Percentiles rank a stretch among this genome's conserved stretches.
Conservation (phyloP, 371 early-diverging fungal genomes). For the Parasitella parasitica region DNA sequence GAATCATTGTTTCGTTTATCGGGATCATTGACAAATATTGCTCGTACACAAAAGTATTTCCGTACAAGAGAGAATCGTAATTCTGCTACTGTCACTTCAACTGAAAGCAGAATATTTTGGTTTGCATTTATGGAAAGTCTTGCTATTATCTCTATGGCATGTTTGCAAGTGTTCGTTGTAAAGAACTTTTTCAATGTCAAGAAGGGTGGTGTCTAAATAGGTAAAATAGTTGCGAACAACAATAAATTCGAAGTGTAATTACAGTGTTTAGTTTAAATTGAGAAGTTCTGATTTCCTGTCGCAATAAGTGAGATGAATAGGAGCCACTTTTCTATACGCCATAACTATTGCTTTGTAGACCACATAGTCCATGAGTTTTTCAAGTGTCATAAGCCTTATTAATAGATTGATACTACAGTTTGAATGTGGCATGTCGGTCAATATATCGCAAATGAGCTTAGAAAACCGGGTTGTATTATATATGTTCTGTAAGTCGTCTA, state of each 20-base stretch:
- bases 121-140: constrained; percentile 75
- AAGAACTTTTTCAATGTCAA: constrained; percentile 73
- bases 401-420: too few relatives aligned
- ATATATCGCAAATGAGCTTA: constrained; percentile 30
- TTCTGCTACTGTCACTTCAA: constrained; percentile 79
- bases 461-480: constrained; percentile 28
- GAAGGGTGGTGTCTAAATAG: constrained; percentile 52
- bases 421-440: constrained; percentile 40
- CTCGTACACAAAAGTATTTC: constrained; percentile 81
- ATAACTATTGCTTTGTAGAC: too few relatives aligned
- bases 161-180: constrained; percentile 83
- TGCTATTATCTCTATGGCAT: constrained; percentile 76
- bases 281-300: too few relatives aligned
- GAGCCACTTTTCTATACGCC: too few relatives aligned
- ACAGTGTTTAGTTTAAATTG: too few relatives aligned
- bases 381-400: neutral
- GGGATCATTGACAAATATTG: constrained; percentile 58
- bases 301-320: too few relatives aligned
- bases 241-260: neutral
- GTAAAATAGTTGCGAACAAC: neutral
- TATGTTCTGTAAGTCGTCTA: neutral
- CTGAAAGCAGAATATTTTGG: constrained; percentile 84
- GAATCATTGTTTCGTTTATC: constrained; percentile 57
- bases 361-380: too few relatives aligned
- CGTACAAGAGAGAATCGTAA: constrained; percentile 86